phyloP scores from a whole-genome alignment of 495 filamentous ascomycete species.

The Annulohypoxylon moriforme region DNA sequence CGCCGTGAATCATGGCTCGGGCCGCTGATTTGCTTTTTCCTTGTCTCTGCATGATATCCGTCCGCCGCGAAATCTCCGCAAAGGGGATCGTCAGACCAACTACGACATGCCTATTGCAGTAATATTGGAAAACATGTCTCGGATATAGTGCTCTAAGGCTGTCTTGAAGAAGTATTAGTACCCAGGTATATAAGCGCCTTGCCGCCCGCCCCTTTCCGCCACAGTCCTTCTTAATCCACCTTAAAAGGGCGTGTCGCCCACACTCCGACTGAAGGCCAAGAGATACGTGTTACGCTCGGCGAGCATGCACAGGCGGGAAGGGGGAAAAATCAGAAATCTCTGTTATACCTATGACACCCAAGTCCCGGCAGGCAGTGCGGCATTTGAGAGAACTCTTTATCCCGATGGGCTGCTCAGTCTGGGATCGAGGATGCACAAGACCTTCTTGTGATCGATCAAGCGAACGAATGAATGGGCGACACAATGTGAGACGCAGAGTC shows the following conservation, averaged over 20 bases:
- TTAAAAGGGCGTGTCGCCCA: constrained; percentile 6
- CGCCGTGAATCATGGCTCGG: constrained; percentile 10
- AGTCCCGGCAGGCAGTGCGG: constrained; percentile 22
- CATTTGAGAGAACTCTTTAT: constrained; percentile 8
- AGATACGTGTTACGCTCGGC: constrained; percentile 1
- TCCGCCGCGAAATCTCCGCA: constrained; percentile 19
- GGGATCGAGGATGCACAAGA: constrained; percentile 6
- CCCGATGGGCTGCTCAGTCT: neutral
- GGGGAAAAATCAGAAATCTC: neutral
- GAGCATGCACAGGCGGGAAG: constrained; percentile 1
- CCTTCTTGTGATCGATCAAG: constrained; percentile 4
- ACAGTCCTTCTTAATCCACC: neutral
- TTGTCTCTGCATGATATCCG: constrained; percentile 9
- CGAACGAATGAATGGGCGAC: constrained; percentile 25
- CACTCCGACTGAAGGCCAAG: constrained; percentile 4
- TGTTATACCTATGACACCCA: neutral
- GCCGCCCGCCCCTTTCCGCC: neutral
- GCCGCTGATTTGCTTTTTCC: constrained; percentile 18
- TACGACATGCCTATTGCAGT: constrained; percentile 2
- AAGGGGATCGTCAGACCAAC: neutral
- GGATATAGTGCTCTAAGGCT: constrained; percentile 6
- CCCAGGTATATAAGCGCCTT: neutral
- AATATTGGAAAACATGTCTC: neutral
- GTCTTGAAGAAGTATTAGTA: neutral
- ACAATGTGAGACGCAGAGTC: constrained; percentile 14